Evolutionary conservation across 768 basidiomycete genomes (phyloP).

Genomic region (Termitomyces sp.): DNA sequence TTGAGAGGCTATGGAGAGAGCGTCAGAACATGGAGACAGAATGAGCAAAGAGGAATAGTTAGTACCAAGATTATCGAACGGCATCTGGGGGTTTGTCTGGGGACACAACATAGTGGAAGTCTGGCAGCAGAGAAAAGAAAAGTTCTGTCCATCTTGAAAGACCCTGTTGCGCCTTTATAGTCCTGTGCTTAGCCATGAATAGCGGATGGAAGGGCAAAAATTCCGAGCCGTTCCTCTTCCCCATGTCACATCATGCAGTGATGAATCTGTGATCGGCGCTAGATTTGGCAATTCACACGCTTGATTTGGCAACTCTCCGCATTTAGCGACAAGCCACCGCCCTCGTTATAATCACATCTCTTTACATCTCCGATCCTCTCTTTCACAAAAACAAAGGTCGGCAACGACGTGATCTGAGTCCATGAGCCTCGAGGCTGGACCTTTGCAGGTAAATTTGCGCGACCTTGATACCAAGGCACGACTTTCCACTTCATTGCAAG

Average conservation of each 20-base stretch:
- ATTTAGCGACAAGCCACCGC: conserved; percentile 8
- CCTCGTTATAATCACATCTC: conserved; percentile 28
- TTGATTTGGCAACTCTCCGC: conserved; percentile 2
- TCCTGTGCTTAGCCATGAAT: conserved; percentile 16
- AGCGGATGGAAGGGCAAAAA: conserved; percentile 13
- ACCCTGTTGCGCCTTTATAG: conserved; percentile 15
- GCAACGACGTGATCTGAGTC: background rate
- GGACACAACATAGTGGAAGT: conserved; percentile 8
- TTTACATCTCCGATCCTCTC: conserved; percentile 18
- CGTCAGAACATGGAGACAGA: background rate
- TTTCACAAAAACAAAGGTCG: conserved; percentile 6
- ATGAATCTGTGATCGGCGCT: conserved; percentile 13
- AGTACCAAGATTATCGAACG: conserved; percentile 1
- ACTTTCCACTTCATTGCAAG: background rate
- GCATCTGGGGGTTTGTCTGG: conserved; percentile 10
- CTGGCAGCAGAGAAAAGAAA: background rate
- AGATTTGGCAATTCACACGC: conserved; percentile 6
- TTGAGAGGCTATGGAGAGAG: conserved; percentile 6
- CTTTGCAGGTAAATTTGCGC: background rate
- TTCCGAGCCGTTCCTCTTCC: conserved; percentile 14
- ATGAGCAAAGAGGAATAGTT: conserved; percentile 1
- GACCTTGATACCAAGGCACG: background rate
- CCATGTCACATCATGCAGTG: conserved; percentile 18
- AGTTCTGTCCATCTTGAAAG: background rate
- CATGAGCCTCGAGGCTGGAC: conserved; percentile 2